Conservation (phyloP, 164 flowering plant genomes). For the Vitis rupestris region DNA sequence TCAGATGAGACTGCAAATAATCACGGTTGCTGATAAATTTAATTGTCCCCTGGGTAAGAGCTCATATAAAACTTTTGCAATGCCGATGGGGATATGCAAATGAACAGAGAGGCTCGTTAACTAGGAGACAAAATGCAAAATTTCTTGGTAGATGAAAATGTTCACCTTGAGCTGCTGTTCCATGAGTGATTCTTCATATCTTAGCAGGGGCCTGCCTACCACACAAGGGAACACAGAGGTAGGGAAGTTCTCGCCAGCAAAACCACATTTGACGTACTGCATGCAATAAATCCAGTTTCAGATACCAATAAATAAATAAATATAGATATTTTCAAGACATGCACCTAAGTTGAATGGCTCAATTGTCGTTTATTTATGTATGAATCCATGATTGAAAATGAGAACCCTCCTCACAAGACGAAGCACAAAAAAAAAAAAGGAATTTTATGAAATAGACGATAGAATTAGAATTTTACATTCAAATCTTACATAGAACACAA, state of each 20-base stretch:
- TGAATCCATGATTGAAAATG: background rate
- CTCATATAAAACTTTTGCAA: too few relatives aligned
- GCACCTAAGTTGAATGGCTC: background rate
- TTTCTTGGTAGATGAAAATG: background rate
- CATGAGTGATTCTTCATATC: conserved; percentile 86
- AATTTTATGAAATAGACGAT: too few relatives aligned
- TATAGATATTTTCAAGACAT: background rate
- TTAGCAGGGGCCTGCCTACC: conserved; percentile 90
- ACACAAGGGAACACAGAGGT: conserved; percentile 96
- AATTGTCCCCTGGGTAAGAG: too few relatives aligned
- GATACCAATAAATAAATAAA: background rate
- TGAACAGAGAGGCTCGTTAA: too few relatives aligned
- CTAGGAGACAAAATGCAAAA: too few relatives aligned
- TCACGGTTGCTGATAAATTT: too few relatives aligned
- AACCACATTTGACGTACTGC: conserved; percentile 99
- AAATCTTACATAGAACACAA: background rate
- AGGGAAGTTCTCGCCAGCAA: conserved; percentile 97
- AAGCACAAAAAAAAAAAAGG: too few relatives aligned
- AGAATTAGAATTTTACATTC: too few relatives aligned
- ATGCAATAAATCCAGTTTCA: conserved; percentile 12
- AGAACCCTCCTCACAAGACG: too few relatives aligned
- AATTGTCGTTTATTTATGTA: background rate
- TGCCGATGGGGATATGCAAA: too few relatives aligned
- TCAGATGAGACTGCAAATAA: too few relatives aligned
- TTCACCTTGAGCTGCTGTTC: conserved; percentile 85